A percentile compares a stretch with the other conserved stretches of the same genome.
These are phyloP conservation scores for Globisporangium paddicum DNA, from an alignment of 352 stramenopile species.

Conservation along the genomic window DNA sequence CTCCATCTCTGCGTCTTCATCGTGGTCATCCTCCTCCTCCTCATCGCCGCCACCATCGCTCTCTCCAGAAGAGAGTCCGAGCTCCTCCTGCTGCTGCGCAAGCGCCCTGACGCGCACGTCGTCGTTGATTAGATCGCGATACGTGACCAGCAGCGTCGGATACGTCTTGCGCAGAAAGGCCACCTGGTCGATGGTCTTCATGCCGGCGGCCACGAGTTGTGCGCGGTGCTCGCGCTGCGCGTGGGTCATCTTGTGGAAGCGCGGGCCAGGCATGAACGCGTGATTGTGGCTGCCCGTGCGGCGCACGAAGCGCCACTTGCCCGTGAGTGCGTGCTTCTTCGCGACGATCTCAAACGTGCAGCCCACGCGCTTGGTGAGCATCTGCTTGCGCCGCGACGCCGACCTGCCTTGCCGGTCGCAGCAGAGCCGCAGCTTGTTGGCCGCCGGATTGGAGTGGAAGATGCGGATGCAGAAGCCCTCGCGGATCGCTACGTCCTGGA, in stretches of 20 bases:
- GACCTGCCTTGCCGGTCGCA: conserved; percentile 4
- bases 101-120: neutral
- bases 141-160: conserved; percentile 1
- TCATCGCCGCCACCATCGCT: neutral
- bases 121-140: neutral
- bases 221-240: conserved; percentile 3
- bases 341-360: neutral
- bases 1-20: neutral
- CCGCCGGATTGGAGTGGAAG: neutral
- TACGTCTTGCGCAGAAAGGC: conserved; percentile 1
- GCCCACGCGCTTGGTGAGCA: conserved; percentile 3
- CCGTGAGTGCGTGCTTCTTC: neutral
- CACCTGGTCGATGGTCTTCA: conserved; percentile 1
- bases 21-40: neutral
- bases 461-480: conserved; percentile 1
- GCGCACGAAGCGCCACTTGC: conserved; percentile 1
- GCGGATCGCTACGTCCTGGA: neutral
- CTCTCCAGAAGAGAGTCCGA: neutral
- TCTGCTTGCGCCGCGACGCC: neutral
- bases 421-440: neutral
- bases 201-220: neutral
- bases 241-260: conserved; percentile 1
- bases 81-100: neutral
- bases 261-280: neutral
- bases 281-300: conserved; percentile 1